Evolutionary conservation across 192 early-diverging fungal species (phyloP).

Genomic region (Gamsiella multidivaricata): DNA sequence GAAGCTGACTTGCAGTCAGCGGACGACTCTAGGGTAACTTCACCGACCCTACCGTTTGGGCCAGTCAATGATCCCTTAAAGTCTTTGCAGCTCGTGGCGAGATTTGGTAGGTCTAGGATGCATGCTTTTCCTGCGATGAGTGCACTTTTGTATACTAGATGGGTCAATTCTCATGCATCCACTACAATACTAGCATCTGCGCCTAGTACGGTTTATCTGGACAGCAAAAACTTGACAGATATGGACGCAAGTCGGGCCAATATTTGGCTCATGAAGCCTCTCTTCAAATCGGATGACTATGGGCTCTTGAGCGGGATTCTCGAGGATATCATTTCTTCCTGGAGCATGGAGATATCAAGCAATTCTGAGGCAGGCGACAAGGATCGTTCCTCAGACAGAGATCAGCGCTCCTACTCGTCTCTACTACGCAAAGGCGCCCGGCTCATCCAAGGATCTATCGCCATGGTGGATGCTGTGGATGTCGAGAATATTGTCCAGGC

Average conservation of each 20-base stretch:
- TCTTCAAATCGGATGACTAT: constrained; percentile 51
- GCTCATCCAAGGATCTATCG: constrained; percentile 39
- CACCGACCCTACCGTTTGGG: constrained; percentile 19
- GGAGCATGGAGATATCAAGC: constrained; percentile 50
- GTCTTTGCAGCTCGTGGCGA: constrained; percentile 18
- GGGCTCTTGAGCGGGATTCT: constrained; percentile 54
- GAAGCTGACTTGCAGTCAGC: not conserved
- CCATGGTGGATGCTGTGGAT: constrained; percentile 46
- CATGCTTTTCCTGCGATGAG: not conserved
- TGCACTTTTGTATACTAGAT: not conserved
- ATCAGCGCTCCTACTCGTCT: constrained; percentile 17
- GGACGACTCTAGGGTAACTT: not conserved
- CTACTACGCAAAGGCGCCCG: constrained; percentile 34
- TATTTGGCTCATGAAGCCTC: constrained; percentile 56
- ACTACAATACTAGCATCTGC: constrained; percentile 47
- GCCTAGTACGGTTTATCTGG: constrained; percentile 46
- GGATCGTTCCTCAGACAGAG: constrained; percentile 6
- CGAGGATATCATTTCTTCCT: constrained; percentile 58
- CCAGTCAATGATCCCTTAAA: constrained; percentile 42
- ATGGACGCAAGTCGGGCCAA: constrained; percentile 66
- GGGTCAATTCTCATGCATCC: not conserved
- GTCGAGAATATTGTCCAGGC: constrained; percentile 55
- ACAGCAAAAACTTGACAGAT: constrained; percentile 55
- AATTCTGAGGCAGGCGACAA: constrained; percentile 33
- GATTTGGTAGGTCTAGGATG: constrained; percentile 25